A percentile compares a stretch with the other conserved stretches of the same genome.
Conservation (phyloP, 148 eudicot genomes). For the Cornus kousa region DNA sequence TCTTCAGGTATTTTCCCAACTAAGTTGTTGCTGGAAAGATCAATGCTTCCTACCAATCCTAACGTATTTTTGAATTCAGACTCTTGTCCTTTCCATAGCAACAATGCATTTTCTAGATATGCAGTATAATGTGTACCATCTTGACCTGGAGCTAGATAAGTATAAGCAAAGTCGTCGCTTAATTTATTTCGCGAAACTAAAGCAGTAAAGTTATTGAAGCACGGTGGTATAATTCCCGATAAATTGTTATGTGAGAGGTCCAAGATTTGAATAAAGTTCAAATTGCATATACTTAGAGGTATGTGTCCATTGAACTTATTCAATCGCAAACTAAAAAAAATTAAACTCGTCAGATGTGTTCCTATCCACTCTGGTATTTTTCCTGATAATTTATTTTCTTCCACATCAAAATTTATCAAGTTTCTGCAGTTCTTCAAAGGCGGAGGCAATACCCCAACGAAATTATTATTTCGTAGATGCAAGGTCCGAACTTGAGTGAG, state of each 20-base stretch:
- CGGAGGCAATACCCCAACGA: constrained; percentile 5
- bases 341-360: neutral
- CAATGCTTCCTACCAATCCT: constrained; percentile 24
- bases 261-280: constrained; percentile 13
- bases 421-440: constrained; percentile 15
- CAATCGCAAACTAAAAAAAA: constrained; percentile 14
- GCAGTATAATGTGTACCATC: too few relatives aligned
- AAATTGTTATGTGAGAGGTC: too few relatives aligned
- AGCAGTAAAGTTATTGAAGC: too few relatives aligned
- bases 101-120: too few relatives aligned
- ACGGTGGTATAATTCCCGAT: constrained; percentile 23
- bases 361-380: constrained; percentile 25
- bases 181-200: neutral
- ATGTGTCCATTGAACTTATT: constrained; percentile 27
- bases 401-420: constrained; percentile 7
- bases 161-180: too few relatives aligned
- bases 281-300: constrained; percentile 20
- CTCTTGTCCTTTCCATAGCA: constrained; percentile 23
- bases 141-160: too few relatives aligned
- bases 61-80: constrained; percentile 14
- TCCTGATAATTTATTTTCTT: constrained; percentile 17
- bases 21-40: too few relatives aligned
- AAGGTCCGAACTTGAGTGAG: neutral
- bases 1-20: too few relatives aligned
- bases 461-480: neutral